These are phyloP conservation scores for Phytophthora aleatoria DNA, from an alignment of 352 stramenopile species.

Conservation along the genomic window DNA sequence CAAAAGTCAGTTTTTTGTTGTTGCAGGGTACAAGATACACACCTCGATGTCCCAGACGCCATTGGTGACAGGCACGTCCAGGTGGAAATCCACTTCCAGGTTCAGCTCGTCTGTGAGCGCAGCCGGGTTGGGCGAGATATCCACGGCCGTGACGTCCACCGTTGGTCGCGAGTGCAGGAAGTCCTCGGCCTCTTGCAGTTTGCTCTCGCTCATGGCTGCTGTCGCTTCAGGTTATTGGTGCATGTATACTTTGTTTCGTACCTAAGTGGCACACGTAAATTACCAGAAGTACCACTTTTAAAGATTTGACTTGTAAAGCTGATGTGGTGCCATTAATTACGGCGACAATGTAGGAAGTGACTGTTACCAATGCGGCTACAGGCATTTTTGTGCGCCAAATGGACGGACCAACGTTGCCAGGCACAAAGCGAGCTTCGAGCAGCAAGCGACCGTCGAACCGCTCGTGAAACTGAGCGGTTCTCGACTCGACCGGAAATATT, in stretches of 20 bases:
- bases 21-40: background rate
- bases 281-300: too few species aligned
- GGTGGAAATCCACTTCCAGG: constrained; percentile 79
- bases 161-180: constrained; percentile 50
- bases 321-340: constrained; percentile 8
- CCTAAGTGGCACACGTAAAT: background rate
- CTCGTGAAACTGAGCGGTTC: background rate
- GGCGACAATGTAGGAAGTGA: constrained; percentile 7
- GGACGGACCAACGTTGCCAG: constrained; percentile 4
- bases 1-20: background rate
- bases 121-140: constrained; percentile 85
- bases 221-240: background rate
- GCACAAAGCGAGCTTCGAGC: background rate
- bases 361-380: constrained; percentile 17
- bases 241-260: background rate
- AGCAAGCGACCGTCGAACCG: constrained; percentile 1
- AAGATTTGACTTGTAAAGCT: too few species aligned
- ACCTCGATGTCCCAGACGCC: constrained; percentile 85
- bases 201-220: constrained; percentile 74
- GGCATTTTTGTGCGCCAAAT: constrained; percentile 20
- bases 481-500: background rate
- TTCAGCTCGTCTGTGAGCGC: constrained; percentile 76
- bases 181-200: constrained; percentile 41
- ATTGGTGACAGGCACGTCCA: constrained; percentile 64
- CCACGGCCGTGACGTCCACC: constrained; percentile 76